Conservation (phyloP, 495 filamentous ascomycete genomes). For the Hyaloscypha finlandica region DNA sequence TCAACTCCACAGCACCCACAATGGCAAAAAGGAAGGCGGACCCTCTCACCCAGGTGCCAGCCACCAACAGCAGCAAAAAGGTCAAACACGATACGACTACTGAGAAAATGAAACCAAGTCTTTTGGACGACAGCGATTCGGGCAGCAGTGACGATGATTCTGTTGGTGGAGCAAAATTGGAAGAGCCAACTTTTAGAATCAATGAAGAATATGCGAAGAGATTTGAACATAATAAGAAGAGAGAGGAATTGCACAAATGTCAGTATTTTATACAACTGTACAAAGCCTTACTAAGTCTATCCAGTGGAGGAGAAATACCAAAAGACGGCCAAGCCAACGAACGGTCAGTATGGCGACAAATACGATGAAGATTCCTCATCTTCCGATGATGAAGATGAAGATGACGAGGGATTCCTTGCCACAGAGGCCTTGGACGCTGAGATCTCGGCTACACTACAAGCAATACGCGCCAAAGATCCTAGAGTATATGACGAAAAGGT, state of each 20-base stretch:
- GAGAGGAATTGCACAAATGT: slow-evolving; percentile 84
- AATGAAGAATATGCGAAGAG: slow-evolving; percentile 87
- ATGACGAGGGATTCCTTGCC: slow-evolving; percentile 82
- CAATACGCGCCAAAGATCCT: slow-evolving; percentile 87
- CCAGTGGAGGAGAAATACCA: slow-evolving; percentile 86
- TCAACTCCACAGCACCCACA: slow-evolving; percentile 17
- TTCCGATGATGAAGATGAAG: slow-evolving; percentile 77
- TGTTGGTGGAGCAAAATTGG: slow-evolving; percentile 52
- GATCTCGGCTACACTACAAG: slow-evolving; percentile 79
- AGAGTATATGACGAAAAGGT: slow-evolving; percentile 78
- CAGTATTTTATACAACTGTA: slow-evolving; percentile 35
- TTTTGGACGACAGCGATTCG: slow-evolving; percentile 42
- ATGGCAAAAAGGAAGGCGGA: slow-evolving; percentile 36
- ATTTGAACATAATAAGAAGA: slow-evolving; percentile 96
- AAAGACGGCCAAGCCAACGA: slow-evolving; percentile 35
- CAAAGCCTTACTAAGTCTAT: slow-evolving; percentile 14
- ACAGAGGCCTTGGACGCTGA: slow-evolving; percentile 82
- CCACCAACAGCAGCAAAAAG: slow-evolving; percentile 29
- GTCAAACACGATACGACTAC: slow-evolving; percentile 21
- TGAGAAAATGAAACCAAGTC: slow-evolving; percentile 11
- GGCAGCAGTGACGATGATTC: slow-evolving; percentile 55
- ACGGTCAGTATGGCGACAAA: slow-evolving; percentile 42
- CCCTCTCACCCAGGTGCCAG: slow-evolving; percentile 8
- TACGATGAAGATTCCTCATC: slow-evolving; percentile 54
- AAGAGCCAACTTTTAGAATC: slow-evolving; percentile 66